phyloP scores from a whole-genome alignment of 148 eudicot species.

The Rhododendron henanense region DNA sequence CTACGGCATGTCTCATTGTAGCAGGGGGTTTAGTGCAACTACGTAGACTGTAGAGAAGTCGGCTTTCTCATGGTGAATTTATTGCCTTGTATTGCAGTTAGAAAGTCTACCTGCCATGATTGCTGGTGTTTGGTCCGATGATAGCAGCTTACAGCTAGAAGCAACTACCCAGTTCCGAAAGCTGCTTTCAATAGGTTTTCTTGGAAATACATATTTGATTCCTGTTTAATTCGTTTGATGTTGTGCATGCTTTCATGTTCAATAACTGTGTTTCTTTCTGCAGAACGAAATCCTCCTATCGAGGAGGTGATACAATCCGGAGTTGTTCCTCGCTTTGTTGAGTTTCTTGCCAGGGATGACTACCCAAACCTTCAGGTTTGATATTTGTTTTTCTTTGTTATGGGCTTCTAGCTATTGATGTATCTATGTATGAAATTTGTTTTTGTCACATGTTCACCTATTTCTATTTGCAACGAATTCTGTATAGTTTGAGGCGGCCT shows the following conservation, averaged over 20 bases:
- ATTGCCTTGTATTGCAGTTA: constrained; percentile 33
- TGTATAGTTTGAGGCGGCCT: constrained; percentile 85
- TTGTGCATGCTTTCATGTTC: neutral
- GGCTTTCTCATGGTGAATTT: constrained; percentile 7
- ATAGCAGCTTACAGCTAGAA: constrained; percentile 55
- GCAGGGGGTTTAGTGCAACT: neutral
- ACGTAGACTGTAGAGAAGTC: neutral
- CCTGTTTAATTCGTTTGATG: neutral
- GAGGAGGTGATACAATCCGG: constrained; percentile 91
- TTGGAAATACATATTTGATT: neutral
- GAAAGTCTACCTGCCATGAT: constrained; percentile 72
- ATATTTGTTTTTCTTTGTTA: neutral
- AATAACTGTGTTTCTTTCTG: neutral
- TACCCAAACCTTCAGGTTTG: constrained; percentile 79
- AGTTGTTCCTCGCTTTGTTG: constrained; percentile 84
- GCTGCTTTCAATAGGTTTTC: constrained; percentile 74
- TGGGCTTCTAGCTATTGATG: neutral
- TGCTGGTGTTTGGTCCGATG: constrained; percentile 66
- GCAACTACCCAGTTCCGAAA: constrained; percentile 83
- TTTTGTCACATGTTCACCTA: neutral
- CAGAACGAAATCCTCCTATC: constrained; percentile 89
- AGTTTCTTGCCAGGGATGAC: constrained; percentile 75
- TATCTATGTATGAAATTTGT: neutral
- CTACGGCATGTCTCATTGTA: neutral
- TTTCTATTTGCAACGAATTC: neutral